These are phyloP conservation scores for Brassica juncea DNA, from an alignment of 345 rosid genomes.

Conservation along the genomic window DNA sequence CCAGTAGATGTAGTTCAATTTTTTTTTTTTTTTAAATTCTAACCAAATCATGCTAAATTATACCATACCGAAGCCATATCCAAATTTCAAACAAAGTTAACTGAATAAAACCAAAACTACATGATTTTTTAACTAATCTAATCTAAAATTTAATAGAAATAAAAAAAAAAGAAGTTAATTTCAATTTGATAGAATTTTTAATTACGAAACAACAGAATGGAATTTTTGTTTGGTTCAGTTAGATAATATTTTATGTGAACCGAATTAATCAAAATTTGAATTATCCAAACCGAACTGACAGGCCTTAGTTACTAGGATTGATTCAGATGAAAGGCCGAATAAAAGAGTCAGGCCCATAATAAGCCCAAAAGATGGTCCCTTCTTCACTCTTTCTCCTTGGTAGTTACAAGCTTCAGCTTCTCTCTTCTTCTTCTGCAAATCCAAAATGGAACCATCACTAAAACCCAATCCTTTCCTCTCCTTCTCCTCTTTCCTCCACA, in stretches of 20 bases:
- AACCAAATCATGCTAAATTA: background rate
- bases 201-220: background rate
- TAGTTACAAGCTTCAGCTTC: background rate
- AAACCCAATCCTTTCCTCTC: conserved; percentile 64
- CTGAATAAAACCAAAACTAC: no score
- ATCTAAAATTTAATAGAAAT: background rate
- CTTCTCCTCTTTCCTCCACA: conserved; percentile 63
- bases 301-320: background rate
- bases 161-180: background rate
- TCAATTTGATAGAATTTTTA: background rate
- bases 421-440: conserved; percentile 7
- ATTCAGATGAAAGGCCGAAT: conserved; percentile 21
- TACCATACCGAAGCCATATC: background rate
- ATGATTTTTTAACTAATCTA: background rate
- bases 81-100: background rate
- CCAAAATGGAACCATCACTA: conserved; percentile 53
- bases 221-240: background rate
- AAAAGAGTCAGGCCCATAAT: conserved; percentile 16
- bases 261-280: background rate
- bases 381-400: background rate
- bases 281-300: background rate
- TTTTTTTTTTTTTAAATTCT: background rate
- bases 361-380: conserved; percentile 15
- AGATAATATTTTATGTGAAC: background rate
- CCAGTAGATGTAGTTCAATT: background rate